These are phyloP conservation scores for Anaeramoeba ignava DNA, from an alignment of 78 protist genomes.

Conservation along the genomic window DNA sequence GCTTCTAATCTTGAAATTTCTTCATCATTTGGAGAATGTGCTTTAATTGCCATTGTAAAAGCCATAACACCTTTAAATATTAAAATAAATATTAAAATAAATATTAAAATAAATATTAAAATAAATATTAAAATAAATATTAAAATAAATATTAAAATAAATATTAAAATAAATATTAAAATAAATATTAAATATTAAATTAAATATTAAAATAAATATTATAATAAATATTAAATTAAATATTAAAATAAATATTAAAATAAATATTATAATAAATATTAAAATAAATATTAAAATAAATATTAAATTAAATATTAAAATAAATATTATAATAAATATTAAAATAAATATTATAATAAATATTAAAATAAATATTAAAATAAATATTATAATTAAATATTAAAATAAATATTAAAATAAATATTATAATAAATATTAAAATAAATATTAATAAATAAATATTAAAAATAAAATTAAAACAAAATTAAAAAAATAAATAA, in stretches of 20 bases:
- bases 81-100: too few relatives aligned
- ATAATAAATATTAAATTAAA: neutral
- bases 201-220: neutral
- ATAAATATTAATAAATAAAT: neutral
- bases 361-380: neutral
- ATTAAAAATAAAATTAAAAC: neutral
- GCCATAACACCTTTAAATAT: too few relatives aligned
- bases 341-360: neutral
- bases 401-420: neutral
- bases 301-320: neutral
- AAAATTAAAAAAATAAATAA: neutral
- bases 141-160: too few relatives aligned
- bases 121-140: too few relatives aligned
- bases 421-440: neutral
- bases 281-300: neutral
- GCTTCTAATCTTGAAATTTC: too few relatives aligned
- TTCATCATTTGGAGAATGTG: too few relatives aligned
- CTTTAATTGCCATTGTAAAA: too few relatives aligned
- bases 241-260: neutral
- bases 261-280: neutral
- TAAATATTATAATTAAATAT: neutral
- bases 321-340: neutral
- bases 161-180: too few relatives aligned
- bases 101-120: too few relatives aligned
- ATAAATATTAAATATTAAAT: too few relatives aligned